Evolutionary conservation across 2,329 filamentous ascomycete species (phyloP), one percentile per base, ranked within the genome.

Genomic region (Aspergillus phoenicis): DNA sequence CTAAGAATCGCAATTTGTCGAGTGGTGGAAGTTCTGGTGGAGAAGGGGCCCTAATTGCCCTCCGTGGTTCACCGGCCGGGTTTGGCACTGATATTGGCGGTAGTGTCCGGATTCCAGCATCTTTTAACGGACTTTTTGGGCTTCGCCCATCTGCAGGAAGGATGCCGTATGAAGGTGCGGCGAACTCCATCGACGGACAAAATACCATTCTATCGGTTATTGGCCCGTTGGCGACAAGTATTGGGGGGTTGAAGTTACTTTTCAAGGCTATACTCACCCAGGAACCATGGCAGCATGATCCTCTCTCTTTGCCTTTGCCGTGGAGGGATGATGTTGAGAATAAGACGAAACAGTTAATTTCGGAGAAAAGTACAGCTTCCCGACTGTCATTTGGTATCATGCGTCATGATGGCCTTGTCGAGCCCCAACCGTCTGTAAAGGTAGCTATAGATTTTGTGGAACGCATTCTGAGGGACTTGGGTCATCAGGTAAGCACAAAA

Each of bases 241-340:
- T 68, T 65, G 51, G 69, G 52, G 64, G 66, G 52, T 41, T 75
- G 17, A 66, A 61, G 51, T 52, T 73, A 13, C 68, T 76, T 33
- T 66, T 76, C 60, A 71, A 69, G 49, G 58, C 71, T 0, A 68
- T 81, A 2, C 60, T 80, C 4, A 65, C 64, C 3, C 52, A 70
- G 20, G 64, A 76, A 57, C 75, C 77, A 2, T 80, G 77, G 77
- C 60, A 65, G n/a, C 67, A 74, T 56, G 76, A 78, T 36, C 68
- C 75, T 7, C 73, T 71, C 43, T 71, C 75, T 2, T 61, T 76
- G 3, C 72, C 73, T 1, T 64, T 79, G 17, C 74, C 75, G 5
- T 79, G 76, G 77, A 63, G 75, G 45, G 10, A 45, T 7, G 20
- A 45, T 22, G 1, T 45, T 2, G 41, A 24, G 5, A 13, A 5